Percentiles rank a stretch among this genome's conserved stretches.
phyloP scores from a whole-genome alignment of 495 filamentous ascomycete genomes.

The Xylaria grammica region DNA sequence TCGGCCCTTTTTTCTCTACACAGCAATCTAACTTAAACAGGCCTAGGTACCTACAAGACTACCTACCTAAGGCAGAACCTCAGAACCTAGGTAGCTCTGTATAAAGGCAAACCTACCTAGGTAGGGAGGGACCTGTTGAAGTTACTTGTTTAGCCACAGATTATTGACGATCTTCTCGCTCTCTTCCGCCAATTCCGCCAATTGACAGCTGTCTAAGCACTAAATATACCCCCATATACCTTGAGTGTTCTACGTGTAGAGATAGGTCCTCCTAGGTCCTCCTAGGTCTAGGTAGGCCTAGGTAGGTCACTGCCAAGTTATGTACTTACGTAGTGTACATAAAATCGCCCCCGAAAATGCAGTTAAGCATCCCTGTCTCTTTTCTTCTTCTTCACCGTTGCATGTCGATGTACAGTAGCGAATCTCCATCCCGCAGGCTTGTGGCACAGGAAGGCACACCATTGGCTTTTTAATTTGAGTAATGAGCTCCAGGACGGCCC shows the following conservation, averaged over 20 bases:
- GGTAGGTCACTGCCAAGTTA: neutral
- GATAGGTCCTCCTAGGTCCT: too few relatives aligned
- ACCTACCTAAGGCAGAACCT: too few relatives aligned
- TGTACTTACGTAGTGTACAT: neutral
- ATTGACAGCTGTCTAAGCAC: too few relatives aligned
- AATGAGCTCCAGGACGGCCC: slow-evolving; percentile 2
- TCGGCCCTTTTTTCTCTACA: neutral
- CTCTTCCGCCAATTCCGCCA: neutral
- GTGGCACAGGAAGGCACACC: neutral
- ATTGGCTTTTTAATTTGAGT: slow-evolving; percentile 13
- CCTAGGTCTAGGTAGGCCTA: neutral
- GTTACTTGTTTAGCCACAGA: neutral
- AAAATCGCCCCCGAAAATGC: neutral
- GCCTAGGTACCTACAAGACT: too few relatives aligned
- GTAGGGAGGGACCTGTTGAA: too few relatives aligned
- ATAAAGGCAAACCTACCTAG: too few relatives aligned
- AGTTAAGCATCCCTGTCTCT: slow-evolving; percentile 14
- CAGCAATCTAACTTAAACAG: too few relatives aligned
- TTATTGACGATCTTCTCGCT: neutral
- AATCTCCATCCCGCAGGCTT: neutral
- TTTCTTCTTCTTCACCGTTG: slow-evolving; percentile 17
- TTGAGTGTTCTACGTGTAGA: too few relatives aligned
- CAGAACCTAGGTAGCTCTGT: too few relatives aligned
- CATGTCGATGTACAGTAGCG: slow-evolving; percentile 14
- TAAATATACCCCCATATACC: too few relatives aligned